Percentiles rank a stretch among this genome's conserved stretches.
phyloP scores from a whole-genome alignment of 371 early-diverging fungal species.

The Actinomortierella ambigua region DNA sequence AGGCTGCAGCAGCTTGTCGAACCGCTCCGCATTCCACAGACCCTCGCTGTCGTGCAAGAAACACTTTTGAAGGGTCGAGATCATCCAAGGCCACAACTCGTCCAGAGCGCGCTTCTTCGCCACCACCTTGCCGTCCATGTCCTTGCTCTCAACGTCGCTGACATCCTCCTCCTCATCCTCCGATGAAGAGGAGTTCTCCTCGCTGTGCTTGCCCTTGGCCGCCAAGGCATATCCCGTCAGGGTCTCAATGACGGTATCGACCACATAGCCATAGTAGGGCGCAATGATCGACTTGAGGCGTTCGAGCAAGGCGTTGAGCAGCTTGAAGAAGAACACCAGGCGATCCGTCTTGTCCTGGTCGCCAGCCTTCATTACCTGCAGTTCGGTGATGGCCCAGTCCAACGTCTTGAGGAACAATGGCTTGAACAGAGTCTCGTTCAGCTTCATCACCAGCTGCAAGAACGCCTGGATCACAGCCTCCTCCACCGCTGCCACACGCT shows the following conservation, averaged over 20 bases:
- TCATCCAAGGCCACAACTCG: constrained; percentile 62
- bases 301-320: constrained; percentile 72
- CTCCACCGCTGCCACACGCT: constrained; percentile 68
- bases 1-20: constrained; percentile 72
- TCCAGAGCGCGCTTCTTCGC: constrained; percentile 47
- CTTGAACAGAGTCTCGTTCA: constrained; percentile 93
- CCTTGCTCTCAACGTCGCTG: constrained; percentile 2
- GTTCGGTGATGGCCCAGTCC: constrained; percentile 86
- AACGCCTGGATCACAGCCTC: constrained; percentile 72
- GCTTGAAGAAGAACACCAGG: constrained; percentile 78
- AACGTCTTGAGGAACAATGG: constrained; percentile 88
- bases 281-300: constrained; percentile 85
- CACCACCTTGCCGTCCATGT: neutral
- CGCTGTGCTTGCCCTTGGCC: constrained; percentile 6
- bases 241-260: constrained; percentile 72
- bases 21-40: constrained; percentile 75
- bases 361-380: constrained; percentile 43
- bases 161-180: constrained; percentile 17
- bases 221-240: constrained; percentile 56
- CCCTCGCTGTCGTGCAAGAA: constrained; percentile 74
- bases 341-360: constrained; percentile 59
- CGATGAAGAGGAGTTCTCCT: constrained; percentile 13
- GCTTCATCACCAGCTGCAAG: constrained; percentile 81
- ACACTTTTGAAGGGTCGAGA: constrained; percentile 67
- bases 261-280: constrained; percentile 81